Percentiles rank a stretch among this genome's conserved stretches.
Evolutionary conservation across 495 filamentous ascomycete genomes (phyloP).

Genomic region (Durotheca rogersii): DNA sequence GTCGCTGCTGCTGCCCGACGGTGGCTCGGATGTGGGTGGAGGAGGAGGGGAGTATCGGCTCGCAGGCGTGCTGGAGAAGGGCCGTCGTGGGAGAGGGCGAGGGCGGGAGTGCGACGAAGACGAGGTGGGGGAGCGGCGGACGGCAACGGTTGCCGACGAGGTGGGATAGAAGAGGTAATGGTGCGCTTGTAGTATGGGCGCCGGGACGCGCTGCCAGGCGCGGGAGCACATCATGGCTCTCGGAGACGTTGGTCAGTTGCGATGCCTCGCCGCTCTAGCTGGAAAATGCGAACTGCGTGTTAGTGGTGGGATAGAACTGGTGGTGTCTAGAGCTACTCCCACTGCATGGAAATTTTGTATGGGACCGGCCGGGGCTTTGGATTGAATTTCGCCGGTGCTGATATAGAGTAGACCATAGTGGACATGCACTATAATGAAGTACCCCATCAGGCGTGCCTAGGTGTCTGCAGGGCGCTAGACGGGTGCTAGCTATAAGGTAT

Average conservation of each 20-base stretch:
- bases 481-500: no score
- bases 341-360: constrained; percentile 48
- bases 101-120: no score
- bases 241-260: not conserved
- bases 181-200: constrained; percentile 17
- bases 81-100: constrained; percentile 10
- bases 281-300: not conserved
- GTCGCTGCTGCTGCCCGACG: constrained; percentile 14
- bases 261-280: not conserved
- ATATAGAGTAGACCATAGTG: constrained; percentile 2
- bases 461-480: no score
- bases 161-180: constrained; percentile 17
- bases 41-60: constrained; percentile 24
- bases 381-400: constrained; percentile 22
- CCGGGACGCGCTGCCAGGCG: constrained; percentile 44
- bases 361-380: constrained; percentile 34
- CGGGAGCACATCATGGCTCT: constrained; percentile 50
- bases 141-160: no score
- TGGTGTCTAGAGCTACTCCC: constrained; percentile 30
- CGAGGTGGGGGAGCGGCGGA: constrained; percentile 7
- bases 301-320: constrained; percentile 2
- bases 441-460: no score
- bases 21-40: constrained; percentile 27
- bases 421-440: not conserved
- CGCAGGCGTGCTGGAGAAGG: constrained; percentile 37